Percentiles rank a stretch among this genome's conserved stretches.
Evolutionary conservation across 257 asterid genomes (phyloP).

Genomic region (Leonotis leonurus): DNA sequence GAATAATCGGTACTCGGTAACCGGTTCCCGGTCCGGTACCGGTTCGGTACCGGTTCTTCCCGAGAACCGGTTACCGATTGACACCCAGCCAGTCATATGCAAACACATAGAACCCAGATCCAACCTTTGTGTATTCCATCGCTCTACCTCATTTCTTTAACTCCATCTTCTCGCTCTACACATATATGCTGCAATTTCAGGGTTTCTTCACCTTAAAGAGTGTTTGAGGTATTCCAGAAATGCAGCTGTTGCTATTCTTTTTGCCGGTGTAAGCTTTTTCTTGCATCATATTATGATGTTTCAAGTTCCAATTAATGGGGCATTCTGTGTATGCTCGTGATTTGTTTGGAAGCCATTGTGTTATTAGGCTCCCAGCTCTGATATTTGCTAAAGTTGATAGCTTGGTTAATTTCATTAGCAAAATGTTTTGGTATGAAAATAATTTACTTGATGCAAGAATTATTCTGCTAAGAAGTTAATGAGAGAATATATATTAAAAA

Average conservation of each 20-base stretch:
- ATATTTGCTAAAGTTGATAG: constrained; percentile 5
- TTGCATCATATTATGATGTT: constrained; percentile 6
- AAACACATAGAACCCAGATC: constrained; percentile 51
- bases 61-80: too few relatives aligned
- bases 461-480: too few relatives aligned
- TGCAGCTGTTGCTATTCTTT: not conserved
- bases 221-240: constrained; percentile 15
- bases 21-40: too few relatives aligned
- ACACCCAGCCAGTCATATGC: too few relatives aligned
- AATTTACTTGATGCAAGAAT: not conserved
- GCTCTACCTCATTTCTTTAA: not conserved
- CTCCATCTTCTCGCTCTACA: not conserved
- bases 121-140: constrained; percentile 26
- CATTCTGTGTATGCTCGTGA: not conserved
- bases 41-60: too few relatives aligned
- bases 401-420: constrained; percentile 10
- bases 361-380: constrained; percentile 3
- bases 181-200: constrained; percentile 7
- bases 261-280: constrained; percentile 1
- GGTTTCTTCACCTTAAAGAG: constrained; percentile 13
- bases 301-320: not conserved
- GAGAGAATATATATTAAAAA: too few relatives aligned
- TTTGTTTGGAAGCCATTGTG: not conserved
- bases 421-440: not conserved
- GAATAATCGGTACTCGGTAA: too few relatives aligned